Evolutionary conservation across 2,329 filamentous ascomycete genomes (phyloP), one percentile per base, ranked within the genome.

Genomic region (Aspergillus sp.): DNA sequence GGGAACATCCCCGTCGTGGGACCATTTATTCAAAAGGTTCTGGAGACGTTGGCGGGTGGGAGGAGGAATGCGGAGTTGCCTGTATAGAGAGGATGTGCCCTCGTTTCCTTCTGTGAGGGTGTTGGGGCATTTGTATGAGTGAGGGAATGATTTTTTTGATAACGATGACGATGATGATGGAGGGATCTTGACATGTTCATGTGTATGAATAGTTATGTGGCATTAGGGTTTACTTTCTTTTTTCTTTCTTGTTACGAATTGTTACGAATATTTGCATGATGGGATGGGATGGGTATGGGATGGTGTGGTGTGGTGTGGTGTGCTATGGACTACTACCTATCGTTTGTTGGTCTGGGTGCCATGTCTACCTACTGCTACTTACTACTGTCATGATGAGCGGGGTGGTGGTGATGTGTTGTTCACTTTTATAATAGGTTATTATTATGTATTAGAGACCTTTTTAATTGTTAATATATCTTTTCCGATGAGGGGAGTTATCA

Each of bases 1-100:
- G 88, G 91, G 59, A 92, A 91, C 63, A 79, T 96, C 10, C 94
- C 95, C 0, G 84, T 97, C 7, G 81, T 98, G 5, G 94, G 94
- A 3, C 91, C 93, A 4, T 96, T 93, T 70, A 89, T 97, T 72
- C 90, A 91, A 60, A 80, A 85, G 66, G 83, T 82, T 3, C 82
- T 96, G 63, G 91, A 96, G 73, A 86, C 87, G 67, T 73, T 87
- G 65, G 89, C 91, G 0, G 78, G 91, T 39, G 87, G 87, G 28
- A 83, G 88, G 69, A 85, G 89, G 67, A 93, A 92, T 71, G 85
- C 87, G 39, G 91, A 95, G 72, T 77, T 96, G 55, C 75, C 75
- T 19, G 75, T 77, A 65, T 76, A 65, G 25, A 28, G 25, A 1
- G 21, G 4, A 23, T 4, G 4, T 23, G 21, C 21, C 21, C 21